Evolutionary conservation across 768 basidiomycete species (phyloP).

Genomic region (Lactarius pseudohatsudake): DNA sequence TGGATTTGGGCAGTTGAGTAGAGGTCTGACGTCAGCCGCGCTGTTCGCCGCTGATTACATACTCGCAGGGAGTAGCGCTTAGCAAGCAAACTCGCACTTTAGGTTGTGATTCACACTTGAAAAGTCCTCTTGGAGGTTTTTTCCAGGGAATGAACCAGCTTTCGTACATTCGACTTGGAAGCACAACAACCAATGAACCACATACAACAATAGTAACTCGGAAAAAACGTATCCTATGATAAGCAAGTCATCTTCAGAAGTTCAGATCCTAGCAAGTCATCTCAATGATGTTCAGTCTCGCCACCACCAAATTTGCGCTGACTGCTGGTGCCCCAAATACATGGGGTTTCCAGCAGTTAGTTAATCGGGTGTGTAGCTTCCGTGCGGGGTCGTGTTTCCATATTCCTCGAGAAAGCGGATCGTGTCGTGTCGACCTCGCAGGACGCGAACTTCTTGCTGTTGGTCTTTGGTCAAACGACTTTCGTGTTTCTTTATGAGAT

Average conservation of each 20-base stretch:
- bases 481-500: background rate
- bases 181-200: background rate
- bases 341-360: too few species aligned
- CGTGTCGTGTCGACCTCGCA: background rate
- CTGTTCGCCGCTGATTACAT: too few species aligned
- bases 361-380: background rate
- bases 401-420: slow-evolving; percentile 1
- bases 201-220: background rate
- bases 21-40: too few species aligned
- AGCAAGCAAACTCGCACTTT: too few species aligned
- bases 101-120: too few species aligned
- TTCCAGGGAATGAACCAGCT: background rate
- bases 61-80: too few species aligned
- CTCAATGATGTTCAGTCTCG: background rate
- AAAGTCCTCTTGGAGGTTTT: too few species aligned
- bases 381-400: too few species aligned
- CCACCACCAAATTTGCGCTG: background rate
- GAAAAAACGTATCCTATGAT: background rate
- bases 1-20: too few species aligned
- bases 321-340: background rate
- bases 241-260: background rate
- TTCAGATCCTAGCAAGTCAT: background rate
- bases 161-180: background rate
- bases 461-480: background rate
- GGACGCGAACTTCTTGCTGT: background rate